Base-by-base conservation (phyloP, 805 yeast genomes). In the Naumovozyma castellii region DNA sequence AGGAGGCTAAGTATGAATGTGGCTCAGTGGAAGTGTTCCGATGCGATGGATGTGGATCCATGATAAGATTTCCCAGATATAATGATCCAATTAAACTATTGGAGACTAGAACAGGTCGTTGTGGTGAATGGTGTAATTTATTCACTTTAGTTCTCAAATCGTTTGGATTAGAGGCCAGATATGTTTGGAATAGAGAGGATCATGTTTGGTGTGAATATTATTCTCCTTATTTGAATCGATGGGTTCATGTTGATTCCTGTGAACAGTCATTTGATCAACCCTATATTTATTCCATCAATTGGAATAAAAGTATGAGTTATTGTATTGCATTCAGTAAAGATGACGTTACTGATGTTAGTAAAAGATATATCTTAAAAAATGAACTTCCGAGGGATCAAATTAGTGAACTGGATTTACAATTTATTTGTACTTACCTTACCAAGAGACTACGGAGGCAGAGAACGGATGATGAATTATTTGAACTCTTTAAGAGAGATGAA, bases 201-300 rank as follows among this genome's bases (percentile, higher is more conserved):
- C 97, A 90, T 57, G 97, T 85, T 1, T 90, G 97, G 97, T 82
- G 94, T 51, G 97, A 90, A 54, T 80, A 82, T 50, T 88, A 76
- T 56, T 83, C 94, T 1, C 57, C 51, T 0, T 52, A 62, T 16
- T 65, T 74, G 46, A 59, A 70, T 34, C 61, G 86, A 40, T 90
- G 97, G 97, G 69, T 88, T 15, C 97, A 90, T 59, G 65, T 84
- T 14, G 97, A 88, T 53, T 75, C 85, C 6, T 90, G 97, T 57
- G 97, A 88, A 50, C 80, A 76, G 36, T 78, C 88, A 0, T 86
- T 70, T 61, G 94, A 90, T 58, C 75, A 84, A 44, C 97, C 97
- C 0, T 56, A 67, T 17, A 64, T 87, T 13, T 88, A 88, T 54
- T 73, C 80, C 36, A 68, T 72, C 31, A 94, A 94, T 33, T 88